Conservation (phyloP, 108 stramenopile genomes). For the Fistulifera pelliculosa region DNA sequence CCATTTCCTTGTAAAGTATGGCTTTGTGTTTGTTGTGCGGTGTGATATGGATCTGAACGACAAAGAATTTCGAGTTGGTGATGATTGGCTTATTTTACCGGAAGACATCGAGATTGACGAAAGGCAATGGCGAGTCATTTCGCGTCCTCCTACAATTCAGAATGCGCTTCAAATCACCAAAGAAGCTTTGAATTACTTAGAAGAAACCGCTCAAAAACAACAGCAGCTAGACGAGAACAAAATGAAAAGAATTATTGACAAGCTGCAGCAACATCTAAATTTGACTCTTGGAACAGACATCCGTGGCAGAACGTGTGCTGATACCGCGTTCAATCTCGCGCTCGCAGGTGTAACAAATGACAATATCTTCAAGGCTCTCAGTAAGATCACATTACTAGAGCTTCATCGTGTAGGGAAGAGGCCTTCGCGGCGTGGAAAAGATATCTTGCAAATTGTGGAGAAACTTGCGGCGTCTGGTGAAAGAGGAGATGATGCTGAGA, state of each 20-base stretch:
- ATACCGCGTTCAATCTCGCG: slow-evolving; percentile 72
- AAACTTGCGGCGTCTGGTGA: slow-evolving; percentile 52
- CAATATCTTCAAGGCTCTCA: slow-evolving; percentile 30
- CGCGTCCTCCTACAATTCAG: background rate
- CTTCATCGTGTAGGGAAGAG: slow-evolving; percentile 45
- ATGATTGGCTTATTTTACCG: background rate
- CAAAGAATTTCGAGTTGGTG: background rate
- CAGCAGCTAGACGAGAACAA: background rate
- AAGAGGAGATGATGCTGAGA: slow-evolving; percentile 5
- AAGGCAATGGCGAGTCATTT: slow-evolving; percentile 1
- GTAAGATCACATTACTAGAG: slow-evolving; percentile 32
- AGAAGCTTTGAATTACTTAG: background rate
- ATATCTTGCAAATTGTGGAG: slow-evolving; percentile 66
- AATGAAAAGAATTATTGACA: background rate
- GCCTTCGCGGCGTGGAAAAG: slow-evolving; percentile 42
- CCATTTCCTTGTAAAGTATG: slow-evolving; percentile 5
- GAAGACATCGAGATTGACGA: background rate
- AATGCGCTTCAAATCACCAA: background rate
- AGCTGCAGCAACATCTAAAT: background rate
- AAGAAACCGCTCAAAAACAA: background rate
- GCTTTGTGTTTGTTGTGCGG: slow-evolving; percentile 6
- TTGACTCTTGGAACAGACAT: slow-evolving; percentile 25
- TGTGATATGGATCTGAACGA: background rate
- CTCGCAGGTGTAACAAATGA: slow-evolving; percentile 40
- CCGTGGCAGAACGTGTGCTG: slow-evolving; percentile 63